Evolutionary conservation across 2,329 filamentous ascomycete species (phyloP), one percentile per base, ranked within the genome.

Genomic region (Ophiocordyceps sinensis): DNA sequence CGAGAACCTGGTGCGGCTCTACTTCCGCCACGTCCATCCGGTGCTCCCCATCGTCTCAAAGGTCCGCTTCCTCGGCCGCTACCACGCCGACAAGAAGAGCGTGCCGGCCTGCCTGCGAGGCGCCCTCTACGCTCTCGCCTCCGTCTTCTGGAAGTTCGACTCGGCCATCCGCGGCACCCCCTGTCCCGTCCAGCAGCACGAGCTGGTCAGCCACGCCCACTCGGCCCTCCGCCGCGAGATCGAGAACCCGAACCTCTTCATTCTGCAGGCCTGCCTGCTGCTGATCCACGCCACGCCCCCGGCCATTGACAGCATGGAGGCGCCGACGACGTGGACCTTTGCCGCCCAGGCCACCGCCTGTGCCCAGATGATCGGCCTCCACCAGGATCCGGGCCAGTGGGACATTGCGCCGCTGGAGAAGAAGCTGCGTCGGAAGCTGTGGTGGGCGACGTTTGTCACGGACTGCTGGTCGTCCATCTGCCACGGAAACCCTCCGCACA

Each of bases 401-500:
- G 61, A 58, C 32, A 55, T 70, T 31, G 55, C 60, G 1, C 39
- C 47, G 0, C 64, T 63, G 53, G 66, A 70, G 47, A 65, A 65
- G 52, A 57, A 51, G 23, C 35, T 68, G 19, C 56, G 65, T 7
- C 63, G 54, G 44, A 67, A 65, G 47, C 47, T 70, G 4, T 70
- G 65, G 65, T 70, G 66, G 66, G 62, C 61, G 0, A 57, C 58
- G 0, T 66, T 61, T 36, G 47, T 59, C 4, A 55, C 59, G 1
- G 67, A 70, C 41, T 58, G 58, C 26, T 70, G 67, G 67, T 62
- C 65, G 2, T 57, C 65, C 2, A 55, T 68, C 26, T 63, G 61
- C 31, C 65, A 69, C 43, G 67, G 67, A 1, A 67, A 67, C 38
- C 64, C 66, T 4, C 64, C 65, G 2, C 65, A 68, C 45, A 62